A percentile compares a stretch with the other conserved stretches of the same genome.
phyloP scores from a whole-genome alignment of 768 basidiomycete species.

The Imleria badia region DNA sequence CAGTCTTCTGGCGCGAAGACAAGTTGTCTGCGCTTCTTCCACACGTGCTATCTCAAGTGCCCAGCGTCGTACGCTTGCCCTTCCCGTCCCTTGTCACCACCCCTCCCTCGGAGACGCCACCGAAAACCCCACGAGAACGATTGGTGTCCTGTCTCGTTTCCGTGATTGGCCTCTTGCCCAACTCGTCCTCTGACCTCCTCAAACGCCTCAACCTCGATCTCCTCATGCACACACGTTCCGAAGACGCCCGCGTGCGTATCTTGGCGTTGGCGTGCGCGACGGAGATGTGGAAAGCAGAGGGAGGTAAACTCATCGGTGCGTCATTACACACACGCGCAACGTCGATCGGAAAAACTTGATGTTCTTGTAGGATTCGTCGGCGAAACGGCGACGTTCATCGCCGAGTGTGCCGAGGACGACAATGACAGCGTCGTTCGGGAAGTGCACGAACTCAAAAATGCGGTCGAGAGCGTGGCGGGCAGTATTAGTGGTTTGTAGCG shows the following conservation, averaged over 20 bases:
- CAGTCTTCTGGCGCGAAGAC: conserved; percentile 91
- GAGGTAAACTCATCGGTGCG: conserved; percentile 72
- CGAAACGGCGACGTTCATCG: conserved; percentile 84
- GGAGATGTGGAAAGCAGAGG: conserved; percentile 74
- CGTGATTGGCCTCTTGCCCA: conserved; percentile 17
- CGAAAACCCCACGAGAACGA: conserved; percentile 5
- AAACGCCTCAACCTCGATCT: conserved; percentile 81
- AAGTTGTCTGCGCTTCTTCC: conserved; percentile 63
- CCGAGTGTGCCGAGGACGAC: conserved; percentile 86
- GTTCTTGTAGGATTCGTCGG: conserved; percentile 59
- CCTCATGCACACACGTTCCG: conserved; percentile 87
- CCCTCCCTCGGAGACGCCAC: background rate
- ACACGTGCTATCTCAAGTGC: conserved; percentile 64
- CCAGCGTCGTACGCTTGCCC: conserved; percentile 42
- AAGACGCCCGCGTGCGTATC: conserved; percentile 67
- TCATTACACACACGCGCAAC: conserved; percentile 1
- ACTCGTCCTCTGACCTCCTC: conserved; percentile 42
- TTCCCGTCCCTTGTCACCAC: background rate
- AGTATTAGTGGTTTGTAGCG: conserved; percentile 38
- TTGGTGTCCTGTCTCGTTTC: conserved; percentile 21
- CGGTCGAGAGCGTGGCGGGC: conserved; percentile 71
- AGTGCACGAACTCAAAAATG: conserved; percentile 64
- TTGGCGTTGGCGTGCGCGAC: conserved; percentile 67
- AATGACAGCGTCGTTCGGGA: conserved; percentile 77
- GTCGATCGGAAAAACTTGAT: background rate